Conservation (phyloP, 257 asterid species). For the Nicotiana paniculata region DNA sequence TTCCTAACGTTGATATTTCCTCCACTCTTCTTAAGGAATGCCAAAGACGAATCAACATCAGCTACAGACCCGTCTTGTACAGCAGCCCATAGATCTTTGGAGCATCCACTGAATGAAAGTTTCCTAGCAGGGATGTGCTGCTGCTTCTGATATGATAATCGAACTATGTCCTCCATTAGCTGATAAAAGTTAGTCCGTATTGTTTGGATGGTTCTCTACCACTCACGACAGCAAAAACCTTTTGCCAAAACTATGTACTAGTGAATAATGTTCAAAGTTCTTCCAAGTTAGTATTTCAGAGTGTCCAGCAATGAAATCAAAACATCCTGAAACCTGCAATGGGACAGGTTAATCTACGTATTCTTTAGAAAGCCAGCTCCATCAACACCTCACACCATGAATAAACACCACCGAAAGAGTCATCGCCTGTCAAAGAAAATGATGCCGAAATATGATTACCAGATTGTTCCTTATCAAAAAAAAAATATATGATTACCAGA, state of each 20-base stretch:
- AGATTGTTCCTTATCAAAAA: neutral
- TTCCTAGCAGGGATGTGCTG: conserved; percentile 42
- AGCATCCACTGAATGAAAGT: conserved; percentile 24
- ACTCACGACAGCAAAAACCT: neutral
- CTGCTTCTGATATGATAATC: conserved; percentile 55
- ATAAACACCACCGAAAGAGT: neutral
- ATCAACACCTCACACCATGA: neutral
- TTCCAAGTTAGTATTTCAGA: neutral
- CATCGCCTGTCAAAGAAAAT: neutral
- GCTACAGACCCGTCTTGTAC: conserved; percentile 61
- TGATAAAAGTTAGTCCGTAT: neutral
- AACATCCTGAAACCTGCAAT: neutral
- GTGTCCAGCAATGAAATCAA: neutral
- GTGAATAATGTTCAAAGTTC: neutral
- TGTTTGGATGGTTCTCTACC: neutral
- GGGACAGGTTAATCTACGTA: neutral
- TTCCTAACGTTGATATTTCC: conserved; percentile 78
- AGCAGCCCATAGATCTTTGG: conserved; percentile 72
- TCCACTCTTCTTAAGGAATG: conserved; percentile 65
- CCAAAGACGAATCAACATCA: conserved; percentile 63
- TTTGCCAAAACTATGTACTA: neutral
- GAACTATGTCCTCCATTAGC: conserved; percentile 49
- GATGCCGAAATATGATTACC: neutral
- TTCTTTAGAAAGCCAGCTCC: neutral
- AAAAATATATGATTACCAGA: neutral